Base-by-base conservation (phyloP, 768 basidiomycete genomes). In the Amanita jacksonii region DNA sequence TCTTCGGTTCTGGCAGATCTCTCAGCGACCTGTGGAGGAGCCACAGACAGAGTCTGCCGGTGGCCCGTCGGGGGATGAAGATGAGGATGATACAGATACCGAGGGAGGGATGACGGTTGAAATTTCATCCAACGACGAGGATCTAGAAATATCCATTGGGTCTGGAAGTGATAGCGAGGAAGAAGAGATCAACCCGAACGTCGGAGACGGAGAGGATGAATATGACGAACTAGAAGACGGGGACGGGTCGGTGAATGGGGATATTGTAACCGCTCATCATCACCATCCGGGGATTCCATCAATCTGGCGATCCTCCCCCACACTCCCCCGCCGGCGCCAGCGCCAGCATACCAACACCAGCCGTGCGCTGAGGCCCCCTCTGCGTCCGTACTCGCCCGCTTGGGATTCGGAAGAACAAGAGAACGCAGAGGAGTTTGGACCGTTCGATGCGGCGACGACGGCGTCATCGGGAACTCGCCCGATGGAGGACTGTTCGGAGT, bases 1-100 rank as follows among this genome's bases (percentile, higher is more conserved):
- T 12, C 8, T 30, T 19, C 23, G 10, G 4, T 31, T 7, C 41
- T 20, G 20, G n/a, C n/a, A n/a, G n/a, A n/a, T n/a, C n/a, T n/a
- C n/a, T n/a, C n/a, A n/a, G n/a, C n/a, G n/a, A n/a, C 4, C 41
- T 30, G 25, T 20, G 25, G 9, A 42, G 9, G 31, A 13, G 16
- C 31, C 16, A 28, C 24, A 30, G 19, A n/a, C 12, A 12, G 27
- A 24, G 5, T 34, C 35, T 1, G 22, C 18, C 16, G 16, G 7
- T 3, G 27, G 25, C 15, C 15, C 24, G 4, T 7, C 4, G 9
- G 54, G 53, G 15, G 54, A 55, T 8, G 48, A 52, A 13, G 51
- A 59, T 18, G 57, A 54, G 20, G 34, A 43, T 13, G 49, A 50
- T 2, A 47, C 48, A 1, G 43, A 46, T 22, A 32, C 36, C 3